A percentile compares a stretch with the other conserved stretches of the same genome.
phyloP scores from a whole-genome alignment of 1,139 yeast species.

The Debaryomycetaceae sp. region DNA sequence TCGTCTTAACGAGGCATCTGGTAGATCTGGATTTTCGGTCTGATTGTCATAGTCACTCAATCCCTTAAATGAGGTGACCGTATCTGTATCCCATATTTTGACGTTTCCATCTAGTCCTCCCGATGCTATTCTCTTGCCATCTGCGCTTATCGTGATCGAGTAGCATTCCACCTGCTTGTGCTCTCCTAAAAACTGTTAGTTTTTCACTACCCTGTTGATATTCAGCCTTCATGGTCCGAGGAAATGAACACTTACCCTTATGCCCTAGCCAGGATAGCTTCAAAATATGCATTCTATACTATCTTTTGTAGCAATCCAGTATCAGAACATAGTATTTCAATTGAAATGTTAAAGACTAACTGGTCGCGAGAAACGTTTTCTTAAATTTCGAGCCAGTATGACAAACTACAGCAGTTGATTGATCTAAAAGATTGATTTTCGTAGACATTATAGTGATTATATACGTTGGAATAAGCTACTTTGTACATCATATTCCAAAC shows the following conservation, averaged over 20 bases:
- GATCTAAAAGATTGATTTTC: background rate
- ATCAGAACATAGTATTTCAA: background rate
- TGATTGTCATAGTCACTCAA: constrained; percentile 6
- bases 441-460: background rate
- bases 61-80: constrained; percentile 19
- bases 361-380: background rate
- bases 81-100: constrained; percentile 77
- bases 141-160: constrained; percentile 75
- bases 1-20: constrained; percentile 39
- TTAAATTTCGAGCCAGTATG: too few relatives aligned
- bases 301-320: background rate
- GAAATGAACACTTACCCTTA: constrained; percentile 41
- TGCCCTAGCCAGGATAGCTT: constrained; percentile 87
- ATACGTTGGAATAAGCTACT: background rate
- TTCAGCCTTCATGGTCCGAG: constrained; percentile 49
- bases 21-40: constrained; percentile 16
- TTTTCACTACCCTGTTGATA: background rate
- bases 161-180: constrained; percentile 80
- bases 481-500: constrained; percentile 23
- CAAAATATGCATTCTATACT: constrained; percentile 58
- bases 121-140: constrained; percentile 82
- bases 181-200: constrained; percentile 49
- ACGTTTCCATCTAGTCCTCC: constrained; percentile 96
- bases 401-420: background rate
- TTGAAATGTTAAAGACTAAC: background rate